Evolutionary conservation across 1,284 basidiomycete genomes (phyloP), one percentile per base, ranked within the genome.

Genomic region (Wolfiporia cocos): DNA sequence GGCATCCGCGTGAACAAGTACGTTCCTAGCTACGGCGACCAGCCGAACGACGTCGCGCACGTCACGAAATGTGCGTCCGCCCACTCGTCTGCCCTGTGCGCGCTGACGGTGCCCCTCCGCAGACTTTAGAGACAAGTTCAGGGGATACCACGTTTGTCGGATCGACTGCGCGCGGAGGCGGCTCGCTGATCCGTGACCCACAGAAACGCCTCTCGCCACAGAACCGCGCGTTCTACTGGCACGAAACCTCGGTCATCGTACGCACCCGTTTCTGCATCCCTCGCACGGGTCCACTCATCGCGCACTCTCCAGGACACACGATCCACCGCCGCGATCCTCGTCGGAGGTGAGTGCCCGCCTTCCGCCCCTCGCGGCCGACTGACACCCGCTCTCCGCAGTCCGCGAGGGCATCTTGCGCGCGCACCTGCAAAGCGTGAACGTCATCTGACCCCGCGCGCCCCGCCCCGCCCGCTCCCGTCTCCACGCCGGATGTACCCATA

Each of bases 21-120:
- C 42, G 79, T 86, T 3, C 72, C 80, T 0, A 78, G 73, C 20
- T 87, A 78, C 48, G 75, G 71, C 2, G 70, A 79, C 46, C 68
- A 73, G 37, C 68, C 77, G 0, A 86, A 87, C 52, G 78, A 85
- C 37, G 49, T 61, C 17, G 42, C 42, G 26, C 47, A 55, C 36
- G 61, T 62, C 35, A 57, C 56, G n/a, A 62, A 61, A 47, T 62
- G 61, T 60, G 39, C 47, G 57, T 51, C 26, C n/a, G 12, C 4
- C 24, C 21, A 22, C 15, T 23, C 32, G 5, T 5, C 40, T 15
- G 19, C n/a, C 39, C 7, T 41, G 21, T 12, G 5, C 20, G 30
- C 10, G 1, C 29, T 17, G 19, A 24, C n/a, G 28, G 35, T 43
- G 24, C 37, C 33, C n/a, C 5, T 32, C 10, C 15, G 40, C 43